Evolutionary conservation across 2,329 filamentous ascomycete genomes (phyloP).

Genomic region (Exophiala calicioides): DNA sequence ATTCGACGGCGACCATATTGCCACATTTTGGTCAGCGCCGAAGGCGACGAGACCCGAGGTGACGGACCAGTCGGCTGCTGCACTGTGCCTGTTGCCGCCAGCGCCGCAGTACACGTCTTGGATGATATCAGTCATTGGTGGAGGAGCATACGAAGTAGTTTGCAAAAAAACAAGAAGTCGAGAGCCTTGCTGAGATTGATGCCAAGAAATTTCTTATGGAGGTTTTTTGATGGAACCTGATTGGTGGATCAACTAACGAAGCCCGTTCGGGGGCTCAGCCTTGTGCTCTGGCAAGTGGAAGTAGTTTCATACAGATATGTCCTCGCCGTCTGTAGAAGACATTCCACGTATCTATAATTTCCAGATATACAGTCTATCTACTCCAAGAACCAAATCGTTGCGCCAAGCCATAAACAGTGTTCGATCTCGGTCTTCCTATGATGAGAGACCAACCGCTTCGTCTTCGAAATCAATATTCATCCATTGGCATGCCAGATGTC

Average conservation of each 20-base stretch:
- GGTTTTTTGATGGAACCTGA: background rate
- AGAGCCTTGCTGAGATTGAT: too few relatives aligned
- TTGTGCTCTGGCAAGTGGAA: too few relatives aligned
- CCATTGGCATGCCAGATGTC: background rate
- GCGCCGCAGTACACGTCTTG: conserved; percentile 62
- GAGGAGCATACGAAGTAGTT: background rate
- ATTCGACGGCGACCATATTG: conserved; percentile 71
- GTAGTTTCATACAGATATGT: too few relatives aligned
- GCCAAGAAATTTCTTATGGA: conserved; percentile 1
- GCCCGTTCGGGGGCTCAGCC: background rate
- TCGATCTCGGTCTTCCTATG: background rate
- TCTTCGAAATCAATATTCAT: background rate
- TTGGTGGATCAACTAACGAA: background rate
- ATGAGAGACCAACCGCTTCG: too few relatives aligned
- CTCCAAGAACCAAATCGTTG: background rate
- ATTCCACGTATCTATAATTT: background rate
- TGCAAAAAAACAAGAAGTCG: background rate
- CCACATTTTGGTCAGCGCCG: conserved; percentile 85
- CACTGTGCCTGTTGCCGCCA: conserved; percentile 87
- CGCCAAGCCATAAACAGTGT: background rate
- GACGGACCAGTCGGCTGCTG: conserved; percentile 83
- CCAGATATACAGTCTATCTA: background rate
- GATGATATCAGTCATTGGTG: conserved; percentile 13
- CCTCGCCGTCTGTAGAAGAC: background rate
- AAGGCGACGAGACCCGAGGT: conserved; percentile 74